phyloP scores from a whole-genome alignment of 176 grass and related monocot genomes.

The Rhynchospora pubera region DNA sequence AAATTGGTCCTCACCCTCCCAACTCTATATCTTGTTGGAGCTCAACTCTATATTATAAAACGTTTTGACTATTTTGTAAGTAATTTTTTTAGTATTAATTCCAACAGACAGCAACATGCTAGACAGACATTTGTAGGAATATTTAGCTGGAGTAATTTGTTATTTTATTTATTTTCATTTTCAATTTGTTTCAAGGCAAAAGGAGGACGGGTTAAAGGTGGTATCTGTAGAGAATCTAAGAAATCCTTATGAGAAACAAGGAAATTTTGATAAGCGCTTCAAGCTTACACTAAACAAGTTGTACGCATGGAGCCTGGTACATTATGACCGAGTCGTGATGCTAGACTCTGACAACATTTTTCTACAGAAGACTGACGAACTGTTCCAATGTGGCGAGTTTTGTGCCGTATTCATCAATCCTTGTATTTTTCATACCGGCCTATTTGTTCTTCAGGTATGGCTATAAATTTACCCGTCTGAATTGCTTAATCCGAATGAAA shows the following conservation, averaged over 20 bases:
- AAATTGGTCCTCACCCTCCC: neutral
- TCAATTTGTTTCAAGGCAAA: conserved; percentile 48
- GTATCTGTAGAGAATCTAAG: conserved; percentile 84
- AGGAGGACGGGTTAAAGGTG: conserved; percentile 86
- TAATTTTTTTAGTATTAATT: neutral
- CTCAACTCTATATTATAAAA: neutral
- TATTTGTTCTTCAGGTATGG: conserved; percentile 86
- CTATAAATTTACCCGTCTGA: neutral
- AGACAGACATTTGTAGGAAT: neutral
- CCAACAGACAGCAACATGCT: neutral
- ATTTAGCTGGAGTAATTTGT: neutral
- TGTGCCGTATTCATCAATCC: conserved; percentile 96
- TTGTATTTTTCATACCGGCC: conserved; percentile 93
- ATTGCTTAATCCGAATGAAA: neutral
- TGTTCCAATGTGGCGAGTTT: conserved; percentile 87
- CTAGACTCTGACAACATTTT: conserved; percentile 94
- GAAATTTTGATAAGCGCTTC: conserved; percentile 82
- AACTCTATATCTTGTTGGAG: neutral
- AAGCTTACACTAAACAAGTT: conserved; percentile 95
- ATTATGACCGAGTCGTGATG: conserved; percentile 84
- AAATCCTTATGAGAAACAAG: conserved; percentile 90
- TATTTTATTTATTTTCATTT: conserved; percentile 14
- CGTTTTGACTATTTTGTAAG: neutral
- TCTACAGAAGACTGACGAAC: conserved; percentile 85
- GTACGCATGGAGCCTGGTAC: conserved; percentile 76